Percentiles rank a stretch among this genome's conserved stretches.
These are phyloP conservation scores for Mycena sp. DNA, from an alignment of 1,284 basidiomycete species.

Conservation along the genomic window DNA sequence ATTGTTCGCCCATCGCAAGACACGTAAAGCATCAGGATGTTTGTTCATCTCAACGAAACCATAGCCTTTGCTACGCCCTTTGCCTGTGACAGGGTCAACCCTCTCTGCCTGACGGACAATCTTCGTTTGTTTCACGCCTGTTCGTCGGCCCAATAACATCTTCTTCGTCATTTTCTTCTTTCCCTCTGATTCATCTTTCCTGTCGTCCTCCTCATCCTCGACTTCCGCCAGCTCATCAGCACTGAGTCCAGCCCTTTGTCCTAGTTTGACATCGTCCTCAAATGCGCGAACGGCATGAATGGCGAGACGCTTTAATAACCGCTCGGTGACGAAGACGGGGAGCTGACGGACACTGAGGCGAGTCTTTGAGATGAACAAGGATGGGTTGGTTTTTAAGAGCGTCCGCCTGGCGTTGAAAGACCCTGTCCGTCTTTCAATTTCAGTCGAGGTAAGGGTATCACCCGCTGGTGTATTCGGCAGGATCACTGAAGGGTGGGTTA, in stretches of 20 bases:
- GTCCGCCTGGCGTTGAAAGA: conserved; percentile 86
- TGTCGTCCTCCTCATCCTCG: conserved; percentile 32
- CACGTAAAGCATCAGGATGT: conserved; percentile 91
- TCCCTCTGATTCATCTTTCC: conserved; percentile 35
- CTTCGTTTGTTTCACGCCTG: conserved; percentile 87
- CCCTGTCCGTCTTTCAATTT: conserved; percentile 84
- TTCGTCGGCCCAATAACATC: conserved; percentile 56
- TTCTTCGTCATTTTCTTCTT: conserved; percentile 32
- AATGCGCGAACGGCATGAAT: conserved; percentile 86
- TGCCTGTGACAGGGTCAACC: conserved; percentile 87
- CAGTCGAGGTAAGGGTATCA: conserved; percentile 69
- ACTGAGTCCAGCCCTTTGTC: conserved; percentile 68
- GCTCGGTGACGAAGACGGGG: conserved; percentile 90
- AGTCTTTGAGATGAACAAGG: conserved; percentile 93
- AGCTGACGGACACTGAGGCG: conserved; percentile 94
- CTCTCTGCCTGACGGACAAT: conserved; percentile 90
- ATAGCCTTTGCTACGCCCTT: conserved; percentile 91
- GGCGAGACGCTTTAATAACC: conserved; percentile 88
- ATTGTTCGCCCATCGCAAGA: conserved; percentile 95
- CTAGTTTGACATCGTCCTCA: conserved; percentile 79
- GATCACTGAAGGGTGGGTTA: conserved; percentile 66
- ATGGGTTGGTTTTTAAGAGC: conserved; percentile 90
- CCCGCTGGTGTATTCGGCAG: conserved; percentile 88
- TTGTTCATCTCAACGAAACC: conserved; percentile 93
- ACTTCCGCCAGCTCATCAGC: conserved; percentile 75